These are phyloP conservation scores for Datisca glomerata DNA, from an alignment of 306 rosid species.

Conservation along the genomic window DNA sequence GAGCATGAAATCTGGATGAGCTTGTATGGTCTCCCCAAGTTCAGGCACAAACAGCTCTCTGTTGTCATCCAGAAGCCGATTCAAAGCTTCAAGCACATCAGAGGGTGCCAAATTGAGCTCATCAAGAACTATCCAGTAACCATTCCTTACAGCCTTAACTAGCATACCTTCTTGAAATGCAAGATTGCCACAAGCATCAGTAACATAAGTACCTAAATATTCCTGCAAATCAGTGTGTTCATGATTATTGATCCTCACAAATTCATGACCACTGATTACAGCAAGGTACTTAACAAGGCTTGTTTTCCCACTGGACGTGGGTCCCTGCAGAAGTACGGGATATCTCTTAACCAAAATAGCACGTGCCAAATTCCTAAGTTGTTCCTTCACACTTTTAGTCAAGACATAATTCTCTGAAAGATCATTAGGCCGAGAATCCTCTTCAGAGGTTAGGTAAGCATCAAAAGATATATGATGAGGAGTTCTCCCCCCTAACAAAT, in stretches of 20 bases:
- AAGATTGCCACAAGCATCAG: conserved; percentile 72
- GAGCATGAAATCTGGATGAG: conserved; percentile 85
- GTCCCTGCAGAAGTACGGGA: conserved; percentile 94
- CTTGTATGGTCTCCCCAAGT: conserved; percentile 50
- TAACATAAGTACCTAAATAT: conserved; percentile 73
- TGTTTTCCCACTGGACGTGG: conserved; percentile 95
- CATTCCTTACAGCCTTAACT: conserved; percentile 86
- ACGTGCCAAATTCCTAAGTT: conserved; percentile 67
- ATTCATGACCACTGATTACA: conserved; percentile 58
- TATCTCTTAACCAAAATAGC: conserved; percentile 64
- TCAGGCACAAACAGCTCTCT: conserved; percentile 95
- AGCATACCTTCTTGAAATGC: conserved; percentile 79
- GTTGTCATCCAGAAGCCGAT: conserved; percentile 85
- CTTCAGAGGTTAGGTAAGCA: conserved; percentile 25
- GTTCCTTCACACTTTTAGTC: conserved; percentile 65
- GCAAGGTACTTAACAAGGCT: conserved; percentile 91
- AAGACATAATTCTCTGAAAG: conserved; percentile 29
- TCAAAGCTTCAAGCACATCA: conserved; percentile 94
- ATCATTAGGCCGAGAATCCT: conserved; percentile 16
- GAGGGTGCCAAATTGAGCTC: conserved; percentile 98
- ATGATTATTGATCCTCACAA: conserved; percentile 89
- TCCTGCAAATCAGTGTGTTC: conserved; percentile 98
- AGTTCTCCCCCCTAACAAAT: conserved; percentile 30
- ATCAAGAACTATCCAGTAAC: conserved; percentile 88
- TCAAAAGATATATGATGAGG: conserved; percentile 37